Evolutionary conservation across 129 eudicot species (phyloP).

Genomic region (Saussurea involucrata): DNA sequence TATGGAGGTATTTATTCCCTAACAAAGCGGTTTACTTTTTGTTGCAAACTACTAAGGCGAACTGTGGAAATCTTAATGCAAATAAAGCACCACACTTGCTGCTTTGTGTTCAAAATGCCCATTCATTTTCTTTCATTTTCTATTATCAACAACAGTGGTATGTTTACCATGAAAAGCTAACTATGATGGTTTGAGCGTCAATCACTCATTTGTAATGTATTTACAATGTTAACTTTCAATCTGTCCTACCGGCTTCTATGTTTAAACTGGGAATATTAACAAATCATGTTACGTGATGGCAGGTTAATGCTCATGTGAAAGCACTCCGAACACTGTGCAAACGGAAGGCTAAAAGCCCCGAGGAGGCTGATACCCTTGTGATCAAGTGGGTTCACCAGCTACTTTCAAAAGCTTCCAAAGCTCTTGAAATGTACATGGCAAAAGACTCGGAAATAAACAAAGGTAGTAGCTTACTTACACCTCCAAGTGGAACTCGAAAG

Average conservation of each 20-base stretch:
- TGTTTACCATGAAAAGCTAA: not conserved
- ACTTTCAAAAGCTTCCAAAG: constrained; percentile 64
- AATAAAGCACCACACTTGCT: not conserved
- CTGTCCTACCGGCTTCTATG: not conserved
- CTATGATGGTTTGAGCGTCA: not conserved
- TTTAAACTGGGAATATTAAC: not conserved
- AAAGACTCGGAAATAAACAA: constrained; percentile 39
- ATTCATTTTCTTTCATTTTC: not conserved
- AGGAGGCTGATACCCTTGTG: constrained; percentile 80
- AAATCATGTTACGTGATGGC: constrained; percentile 22
- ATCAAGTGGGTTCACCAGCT: constrained; percentile 67
- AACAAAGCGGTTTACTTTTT: not conserved
- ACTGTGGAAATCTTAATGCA: not conserved
- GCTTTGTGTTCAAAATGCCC: not conserved
- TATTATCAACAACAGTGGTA: not conserved
- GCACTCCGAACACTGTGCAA: constrained; percentile 85
- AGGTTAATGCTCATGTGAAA: constrained; percentile 94
- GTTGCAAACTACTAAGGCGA: not conserved
- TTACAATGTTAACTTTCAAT: not conserved
- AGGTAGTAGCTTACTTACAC: constrained; percentile 50
- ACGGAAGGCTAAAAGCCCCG: constrained; percentile 57
- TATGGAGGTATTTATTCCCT: constrained; percentile 63
- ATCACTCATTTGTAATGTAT: not conserved
- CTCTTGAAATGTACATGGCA: constrained; percentile 56
- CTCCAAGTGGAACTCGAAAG: constrained; percentile 39